These are phyloP conservation scores for Selaginella tamariscina DNA, from an alignment of 75 land plant genomes.

Conservation along the genomic window DNA sequence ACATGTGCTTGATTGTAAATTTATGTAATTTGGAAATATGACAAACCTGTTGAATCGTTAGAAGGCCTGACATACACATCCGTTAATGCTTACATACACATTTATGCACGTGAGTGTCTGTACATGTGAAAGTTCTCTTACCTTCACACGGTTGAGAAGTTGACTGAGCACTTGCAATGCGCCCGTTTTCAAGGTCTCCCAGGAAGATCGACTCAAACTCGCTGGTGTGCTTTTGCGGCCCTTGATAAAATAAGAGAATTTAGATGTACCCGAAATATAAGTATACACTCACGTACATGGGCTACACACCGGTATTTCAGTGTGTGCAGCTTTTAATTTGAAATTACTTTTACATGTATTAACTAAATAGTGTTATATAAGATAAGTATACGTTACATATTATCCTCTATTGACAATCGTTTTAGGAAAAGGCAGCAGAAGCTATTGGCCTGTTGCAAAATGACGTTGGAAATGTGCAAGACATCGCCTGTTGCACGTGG, in stretches of 20 bases:
- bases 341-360: too few species aligned
- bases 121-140: not conserved
- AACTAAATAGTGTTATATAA: too few species aligned
- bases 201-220: constrained; percentile 67
- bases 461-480: constrained; percentile 42
- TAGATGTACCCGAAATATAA: not conserved
- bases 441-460: constrained; percentile 57
- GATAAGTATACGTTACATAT: too few species aligned
- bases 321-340: too few species aligned
- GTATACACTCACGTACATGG: not conserved
- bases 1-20: not conserved
- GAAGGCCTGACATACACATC: constrained; percentile 35
- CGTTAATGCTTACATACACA: too few species aligned
- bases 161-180: too few species aligned
- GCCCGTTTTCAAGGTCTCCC: too few species aligned
- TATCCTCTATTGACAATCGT: not conserved
- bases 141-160: not conserved
- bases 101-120: too few species aligned
- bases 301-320: not conserved
- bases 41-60: constrained; percentile 48
- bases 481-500: constrained; percentile 55
- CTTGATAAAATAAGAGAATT: constrained; percentile 20
- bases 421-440: not conserved
- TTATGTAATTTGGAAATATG: not conserved
- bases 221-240: constrained; percentile 55